These are phyloP conservation scores for Populus tremula DNA, from an alignment of 345 rosid genomes.

Conservation along the genomic window DNA sequence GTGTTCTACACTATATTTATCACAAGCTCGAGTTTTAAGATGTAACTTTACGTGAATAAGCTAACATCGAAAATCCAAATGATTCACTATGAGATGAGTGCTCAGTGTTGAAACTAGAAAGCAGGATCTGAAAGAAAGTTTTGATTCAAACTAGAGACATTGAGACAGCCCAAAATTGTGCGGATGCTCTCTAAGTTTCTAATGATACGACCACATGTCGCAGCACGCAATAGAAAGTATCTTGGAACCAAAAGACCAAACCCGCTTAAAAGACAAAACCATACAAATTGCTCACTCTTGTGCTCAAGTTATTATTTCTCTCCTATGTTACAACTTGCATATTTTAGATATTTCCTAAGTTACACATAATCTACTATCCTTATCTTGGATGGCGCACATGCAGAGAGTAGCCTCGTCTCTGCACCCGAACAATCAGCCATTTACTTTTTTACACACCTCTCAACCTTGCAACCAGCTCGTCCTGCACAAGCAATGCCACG, in stretches of 20 bases:
- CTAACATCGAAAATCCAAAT: background rate
- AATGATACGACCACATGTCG: background rate
- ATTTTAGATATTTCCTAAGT: constrained; percentile 1
- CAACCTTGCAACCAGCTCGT: constrained; percentile 78
- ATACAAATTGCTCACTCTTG: background rate
- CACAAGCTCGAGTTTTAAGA: background rate
- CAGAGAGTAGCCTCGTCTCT: background rate
- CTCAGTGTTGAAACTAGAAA: background rate
- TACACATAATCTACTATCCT: constrained; percentile 16
- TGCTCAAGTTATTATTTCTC: background rate
- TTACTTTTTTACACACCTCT: constrained; percentile 33
- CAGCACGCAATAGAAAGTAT: background rate
- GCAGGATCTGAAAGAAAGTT: background rate
- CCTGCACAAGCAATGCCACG: constrained; percentile 45
- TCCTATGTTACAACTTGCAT: background rate
- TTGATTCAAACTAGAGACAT: background rate
- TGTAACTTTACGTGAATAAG: background rate
- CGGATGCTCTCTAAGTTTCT: background rate
- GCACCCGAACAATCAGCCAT: constrained; percentile 24
- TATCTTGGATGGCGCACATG: background rate
- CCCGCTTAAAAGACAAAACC: background rate
- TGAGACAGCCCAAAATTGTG: background rate
- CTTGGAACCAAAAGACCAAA: background rate
- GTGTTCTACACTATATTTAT: background rate
- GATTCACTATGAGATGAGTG: background rate